Evolutionary conservation across 2,329 filamentous ascomycete species (phyloP).

Genomic region (Grosmannia penicillata): DNA sequence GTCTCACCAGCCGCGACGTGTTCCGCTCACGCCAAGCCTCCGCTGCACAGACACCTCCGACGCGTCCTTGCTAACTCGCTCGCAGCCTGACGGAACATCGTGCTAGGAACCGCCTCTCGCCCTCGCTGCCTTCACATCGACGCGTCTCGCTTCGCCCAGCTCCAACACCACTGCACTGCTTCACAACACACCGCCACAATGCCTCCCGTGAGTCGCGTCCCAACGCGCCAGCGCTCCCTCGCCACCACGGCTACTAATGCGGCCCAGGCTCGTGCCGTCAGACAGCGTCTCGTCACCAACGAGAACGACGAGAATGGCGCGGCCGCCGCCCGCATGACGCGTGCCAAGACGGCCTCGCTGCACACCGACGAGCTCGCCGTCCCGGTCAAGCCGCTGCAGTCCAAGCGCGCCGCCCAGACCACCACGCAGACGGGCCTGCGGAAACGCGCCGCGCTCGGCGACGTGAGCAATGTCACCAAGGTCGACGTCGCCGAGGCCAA

Average conservation of each 20-base stretch:
- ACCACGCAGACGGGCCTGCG: conserved; percentile 30
- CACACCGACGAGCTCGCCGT: conserved; percentile 46
- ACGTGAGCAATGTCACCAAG: conserved; percentile 92
- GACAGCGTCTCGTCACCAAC: conserved; percentile 65
- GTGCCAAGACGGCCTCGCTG: conserved; percentile 74
- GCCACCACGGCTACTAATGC: neutral
- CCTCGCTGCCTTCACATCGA: neutral
- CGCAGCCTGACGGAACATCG: too few species aligned
- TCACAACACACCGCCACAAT: conserved; percentile 3
- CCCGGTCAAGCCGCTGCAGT: conserved; percentile 47
- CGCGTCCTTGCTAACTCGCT: conserved; percentile 1
- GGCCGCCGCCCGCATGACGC: conserved; percentile 69
- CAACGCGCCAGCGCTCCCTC: too few species aligned
- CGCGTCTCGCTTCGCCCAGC: neutral
- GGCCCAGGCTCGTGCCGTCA: conserved; percentile 41
- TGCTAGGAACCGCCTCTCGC: too few species aligned
- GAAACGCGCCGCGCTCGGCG: conserved; percentile 75
- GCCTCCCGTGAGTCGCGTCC: conserved; percentile 9
- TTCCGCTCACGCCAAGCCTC: too few species aligned
- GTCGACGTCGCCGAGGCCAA: conserved; percentile 56
- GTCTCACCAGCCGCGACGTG: too few species aligned
- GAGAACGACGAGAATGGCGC: conserved; percentile 87
- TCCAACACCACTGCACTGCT: neutral
- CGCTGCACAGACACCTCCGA: too few species aligned
- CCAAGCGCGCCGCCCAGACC: conserved; percentile 47